Evolutionary conservation across 2,329 filamentous ascomycete species (phyloP).

Genomic region (Westerdykella sp.): DNA sequence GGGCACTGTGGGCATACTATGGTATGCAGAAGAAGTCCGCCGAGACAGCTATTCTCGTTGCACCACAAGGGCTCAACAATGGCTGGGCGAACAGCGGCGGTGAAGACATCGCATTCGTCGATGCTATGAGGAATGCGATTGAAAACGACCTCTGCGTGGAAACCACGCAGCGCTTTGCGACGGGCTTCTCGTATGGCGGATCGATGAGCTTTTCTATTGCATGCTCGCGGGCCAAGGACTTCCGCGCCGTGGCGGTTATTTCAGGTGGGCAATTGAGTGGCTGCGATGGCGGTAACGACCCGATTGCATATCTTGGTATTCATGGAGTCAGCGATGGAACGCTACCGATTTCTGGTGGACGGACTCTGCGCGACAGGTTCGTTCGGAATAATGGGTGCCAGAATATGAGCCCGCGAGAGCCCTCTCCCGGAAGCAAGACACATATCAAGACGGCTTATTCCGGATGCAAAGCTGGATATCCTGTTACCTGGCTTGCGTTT

Average conservation of each 20-base stretch:
- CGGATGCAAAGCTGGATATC: conserved; percentile 28
- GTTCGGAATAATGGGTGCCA: conserved; percentile 36
- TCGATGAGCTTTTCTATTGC: conserved; percentile 41
- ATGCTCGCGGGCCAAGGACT: conserved; percentile 36
- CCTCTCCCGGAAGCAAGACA: conserved; percentile 11
- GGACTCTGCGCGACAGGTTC: conserved; percentile 37
- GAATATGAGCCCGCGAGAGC: conserved; percentile 10
- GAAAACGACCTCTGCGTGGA: conserved; percentile 42
- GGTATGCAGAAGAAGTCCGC: conserved; percentile 34
- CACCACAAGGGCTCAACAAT: conserved; percentile 39
- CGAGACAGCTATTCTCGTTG: conserved; percentile 41
- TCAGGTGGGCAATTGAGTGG: conserved; percentile 16
- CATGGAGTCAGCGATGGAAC: conserved; percentile 38
- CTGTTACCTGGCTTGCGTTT: conserved; percentile 30
- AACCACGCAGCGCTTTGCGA: conserved; percentile 38
- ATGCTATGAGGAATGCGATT: conserved; percentile 35
- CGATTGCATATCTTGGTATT: conserved; percentile 38
- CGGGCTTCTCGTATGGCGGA: conserved; percentile 44
- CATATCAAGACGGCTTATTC: conserved; percentile 15
- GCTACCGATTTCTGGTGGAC: conserved; percentile 31
- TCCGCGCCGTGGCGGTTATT: conserved; percentile 36
- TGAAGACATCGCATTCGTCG: conserved; percentile 40
- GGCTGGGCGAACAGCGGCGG: conserved; percentile 43
- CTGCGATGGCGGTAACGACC: conserved; percentile 32
- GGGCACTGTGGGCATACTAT: conserved; percentile 36